Evolutionary conservation across 164 flowering plant genomes (phyloP).

Genomic region (Dillenia turbinata): DNA sequence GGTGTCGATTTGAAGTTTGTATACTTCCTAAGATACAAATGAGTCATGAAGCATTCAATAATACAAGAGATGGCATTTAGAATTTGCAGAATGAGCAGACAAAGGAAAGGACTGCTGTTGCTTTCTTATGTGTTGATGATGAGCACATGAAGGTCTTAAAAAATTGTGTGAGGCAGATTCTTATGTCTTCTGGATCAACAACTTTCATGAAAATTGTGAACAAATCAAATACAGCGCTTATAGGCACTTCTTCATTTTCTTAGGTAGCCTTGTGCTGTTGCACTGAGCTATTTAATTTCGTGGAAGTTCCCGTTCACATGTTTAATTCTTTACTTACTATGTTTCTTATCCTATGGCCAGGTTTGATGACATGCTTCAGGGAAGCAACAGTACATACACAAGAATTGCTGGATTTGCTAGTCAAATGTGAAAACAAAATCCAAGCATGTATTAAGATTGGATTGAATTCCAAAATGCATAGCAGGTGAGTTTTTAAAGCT

Average conservation of each 20-base stretch:
- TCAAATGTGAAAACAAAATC: conserved; percentile 97
- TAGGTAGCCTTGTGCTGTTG: background rate
- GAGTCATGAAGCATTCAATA: conserved; percentile 98
- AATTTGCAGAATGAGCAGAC: conserved; percentile 98
- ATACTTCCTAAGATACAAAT: conserved; percentile 93
- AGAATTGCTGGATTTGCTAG: conserved; percentile 91
- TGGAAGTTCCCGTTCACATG: background rate
- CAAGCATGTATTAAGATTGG: conserved; percentile 99
- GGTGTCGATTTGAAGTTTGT: conserved; percentile 98
- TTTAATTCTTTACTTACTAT: background rate
- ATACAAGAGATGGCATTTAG: conserved; percentile 98
- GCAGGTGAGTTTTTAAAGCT: conserved; percentile 50
- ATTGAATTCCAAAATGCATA: conserved; percentile 97
- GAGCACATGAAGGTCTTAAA: conserved; percentile 99
- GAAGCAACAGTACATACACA: conserved; percentile 99
- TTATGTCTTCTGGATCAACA: conserved; percentile 98
- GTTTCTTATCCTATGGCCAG: conserved; percentile 26
- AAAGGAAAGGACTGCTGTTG: conserved; percentile 97
- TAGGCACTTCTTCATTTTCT: conserved; percentile 40
- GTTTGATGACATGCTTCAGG: conserved; percentile 98
- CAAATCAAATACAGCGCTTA: conserved; percentile 97
- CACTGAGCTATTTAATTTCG: background rate
- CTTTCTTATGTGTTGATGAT: conserved; percentile 95
- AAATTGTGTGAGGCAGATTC: conserved; percentile 98
- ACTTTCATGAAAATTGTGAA: conserved; percentile 97